Percentiles rank a stretch among this genome's conserved stretches.
phyloP scores from a whole-genome alignment of 768 basidiomycete species.

The Gymnopilus dilepis region DNA sequence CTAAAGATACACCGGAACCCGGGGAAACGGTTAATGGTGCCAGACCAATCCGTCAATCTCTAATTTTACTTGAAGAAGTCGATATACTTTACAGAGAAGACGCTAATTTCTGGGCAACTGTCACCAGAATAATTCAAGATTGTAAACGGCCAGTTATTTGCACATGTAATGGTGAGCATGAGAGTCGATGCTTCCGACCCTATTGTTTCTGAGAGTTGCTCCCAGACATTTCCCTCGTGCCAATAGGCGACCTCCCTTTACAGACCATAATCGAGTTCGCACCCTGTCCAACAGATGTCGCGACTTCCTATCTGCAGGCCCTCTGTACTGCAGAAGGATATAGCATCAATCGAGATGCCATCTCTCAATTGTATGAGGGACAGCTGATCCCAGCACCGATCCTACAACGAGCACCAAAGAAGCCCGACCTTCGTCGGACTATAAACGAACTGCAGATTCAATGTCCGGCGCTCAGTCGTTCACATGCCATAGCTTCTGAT shows the following conservation, averaged over 20 bases:
- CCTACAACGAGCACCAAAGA: neutral
- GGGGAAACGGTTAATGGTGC: conserved; percentile 21
- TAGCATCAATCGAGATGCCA: conserved; percentile 43
- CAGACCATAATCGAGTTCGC: conserved; percentile 73
- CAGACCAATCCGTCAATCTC: conserved; percentile 69
- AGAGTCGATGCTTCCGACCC: neutral
- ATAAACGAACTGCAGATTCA: conserved; percentile 68
- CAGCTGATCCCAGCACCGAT: conserved; percentile 28
- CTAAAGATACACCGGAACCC: conserved; percentile 13
- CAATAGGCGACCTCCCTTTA: conserved; percentile 73
- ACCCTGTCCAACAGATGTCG: conserved; percentile 58
- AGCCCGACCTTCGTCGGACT: conserved; percentile 66
- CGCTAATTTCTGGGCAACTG: conserved; percentile 81
- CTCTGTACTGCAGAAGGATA: conserved; percentile 64
- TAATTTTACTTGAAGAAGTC: conserved; percentile 94
- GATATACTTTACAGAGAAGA: conserved; percentile 93
- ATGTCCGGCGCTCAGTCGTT: conserved; percentile 33
- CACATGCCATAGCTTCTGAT: neutral
- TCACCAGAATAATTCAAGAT: conserved; percentile 79
- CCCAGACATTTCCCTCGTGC: conserved; percentile 75
- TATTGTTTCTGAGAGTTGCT: neutral
- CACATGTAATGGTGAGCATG: conserved; percentile 88
- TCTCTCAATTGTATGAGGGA: conserved; percentile 49
- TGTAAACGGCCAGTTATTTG: conserved; percentile 89
- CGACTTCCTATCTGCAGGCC: conserved; percentile 70